Evolutionary conservation across 2,329 filamentous ascomycete species (phyloP).

Genomic region (Fusarium musae): DNA sequence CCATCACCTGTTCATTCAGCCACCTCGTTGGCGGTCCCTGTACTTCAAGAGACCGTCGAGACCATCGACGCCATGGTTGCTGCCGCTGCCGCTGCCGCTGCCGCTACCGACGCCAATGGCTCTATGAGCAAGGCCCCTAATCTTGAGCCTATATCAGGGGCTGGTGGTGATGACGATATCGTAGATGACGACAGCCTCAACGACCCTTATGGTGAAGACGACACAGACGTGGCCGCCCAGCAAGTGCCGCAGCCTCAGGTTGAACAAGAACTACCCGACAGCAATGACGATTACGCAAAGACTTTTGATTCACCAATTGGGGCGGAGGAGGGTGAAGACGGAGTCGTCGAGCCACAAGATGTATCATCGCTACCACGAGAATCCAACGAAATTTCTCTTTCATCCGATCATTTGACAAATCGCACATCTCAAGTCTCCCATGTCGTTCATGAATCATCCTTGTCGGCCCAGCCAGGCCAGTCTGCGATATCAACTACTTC

Average conservation of each 20-base stretch:
- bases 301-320: conserved; percentile 61
- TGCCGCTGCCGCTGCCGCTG: conserved; percentile 38
- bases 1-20: conserved; percentile 60
- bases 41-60: conserved; percentile 64
- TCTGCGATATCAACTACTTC: conserved; percentile 40
- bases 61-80: conserved; percentile 60
- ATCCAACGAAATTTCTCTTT: conserved; percentile 56
- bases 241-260: conserved; percentile 44
- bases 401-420: conserved; percentile 53
- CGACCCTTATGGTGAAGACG: conserved; percentile 58
- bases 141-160: conserved; percentile 49
- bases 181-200: conserved; percentile 61
- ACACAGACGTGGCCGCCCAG: conserved; percentile 44
- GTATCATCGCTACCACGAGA: conserved; percentile 58
- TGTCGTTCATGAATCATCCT: conserved; percentile 48
- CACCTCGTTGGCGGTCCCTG: conserved; percentile 59
- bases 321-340: conserved; percentile 50
- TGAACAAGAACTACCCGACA: conserved; percentile 47
- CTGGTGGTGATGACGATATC: conserved; percentile 52
- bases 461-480: conserved; percentile 42
- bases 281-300: conserved; percentile 63
- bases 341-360: conserved; percentile 52
- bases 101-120: conserved; percentile 40
- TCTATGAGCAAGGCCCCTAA: conserved; percentile 45
- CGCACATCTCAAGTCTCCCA: conserved; percentile 47